Conservation (phyloP, 1,284 basidiomycete genomes). For the Meripilus lineatus region DNA sequence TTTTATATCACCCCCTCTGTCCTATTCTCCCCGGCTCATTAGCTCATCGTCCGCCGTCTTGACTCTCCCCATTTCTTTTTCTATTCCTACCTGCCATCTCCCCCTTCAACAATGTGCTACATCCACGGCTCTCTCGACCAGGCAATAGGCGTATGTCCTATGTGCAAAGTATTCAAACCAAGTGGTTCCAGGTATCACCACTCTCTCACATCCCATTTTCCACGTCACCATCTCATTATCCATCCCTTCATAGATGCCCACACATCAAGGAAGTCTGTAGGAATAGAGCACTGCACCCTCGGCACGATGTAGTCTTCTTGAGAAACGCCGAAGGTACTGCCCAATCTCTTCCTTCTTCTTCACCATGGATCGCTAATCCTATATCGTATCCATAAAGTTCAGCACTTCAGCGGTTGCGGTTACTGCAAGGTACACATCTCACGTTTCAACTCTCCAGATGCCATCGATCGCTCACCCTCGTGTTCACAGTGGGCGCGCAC, state of each 20-base stretch:
- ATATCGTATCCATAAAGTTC: conserved; percentile 41
- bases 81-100: too few relatives aligned
- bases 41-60: conserved; percentile 17
- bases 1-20: conserved; percentile 38
- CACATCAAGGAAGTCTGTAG: conserved; percentile 69
- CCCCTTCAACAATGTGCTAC: conserved; percentile 59
- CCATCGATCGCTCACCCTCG: conserved; percentile 23
- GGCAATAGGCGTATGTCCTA: conserved; percentile 62
- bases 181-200: conserved; percentile 45
- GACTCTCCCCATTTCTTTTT: conserved; percentile 23
- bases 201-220: conserved; percentile 13
- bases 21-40: conserved; percentile 16
- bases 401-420: conserved; percentile 78
- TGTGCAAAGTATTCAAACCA: conserved; percentile 76
- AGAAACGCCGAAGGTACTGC: conserved; percentile 76
- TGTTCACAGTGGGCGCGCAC: conserved; percentile 55
- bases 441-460: conserved; percentile 21
- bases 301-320: conserved; percentile 67
- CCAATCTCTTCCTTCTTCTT: conserved; percentile 12
- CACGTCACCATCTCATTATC: conserved; percentile 12
- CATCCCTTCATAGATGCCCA: conserved; percentile 45
- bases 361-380: conserved; percentile 9
- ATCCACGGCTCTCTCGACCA: conserved; percentile 62
- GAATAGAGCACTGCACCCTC: conserved; percentile 66
- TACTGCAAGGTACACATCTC: conserved; percentile 67